A percentile compares a stretch with the other conserved stretches of the same genome.
These are phyloP conservation scores for Clathrospora elynae DNA, from an alignment of 2,329 filamentous ascomycete species.

Conservation along the genomic window DNA sequence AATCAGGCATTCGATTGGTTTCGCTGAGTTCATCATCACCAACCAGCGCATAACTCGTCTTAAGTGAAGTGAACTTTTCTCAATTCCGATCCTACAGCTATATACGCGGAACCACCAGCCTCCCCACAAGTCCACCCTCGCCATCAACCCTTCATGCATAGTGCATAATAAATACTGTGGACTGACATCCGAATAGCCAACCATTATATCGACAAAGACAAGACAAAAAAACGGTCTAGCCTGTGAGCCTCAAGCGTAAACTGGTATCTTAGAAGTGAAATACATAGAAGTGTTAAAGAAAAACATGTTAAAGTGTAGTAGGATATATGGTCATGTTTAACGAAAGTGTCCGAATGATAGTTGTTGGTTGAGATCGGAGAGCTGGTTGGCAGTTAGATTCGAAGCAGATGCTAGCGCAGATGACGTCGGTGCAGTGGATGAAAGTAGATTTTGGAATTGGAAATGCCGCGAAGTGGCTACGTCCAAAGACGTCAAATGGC, in stretches of 20 bases:
- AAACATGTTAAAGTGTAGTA: slow-evolving; percentile 39
- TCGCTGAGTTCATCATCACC: neutral
- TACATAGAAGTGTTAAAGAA: slow-evolving; percentile 31
- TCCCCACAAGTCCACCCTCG: slow-evolving; percentile 35
- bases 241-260: slow-evolving; percentile 36
- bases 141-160: slow-evolving; percentile 21
- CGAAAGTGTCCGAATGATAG: slow-evolving; percentile 46
- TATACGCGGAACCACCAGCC: slow-evolving; percentile 35
- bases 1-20: neutral
- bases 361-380: slow-evolving; percentile 23
- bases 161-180: slow-evolving; percentile 32
- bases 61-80: slow-evolving; percentile 31
- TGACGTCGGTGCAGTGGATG: slow-evolving; percentile 9
- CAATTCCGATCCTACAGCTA: slow-evolving; percentile 36
- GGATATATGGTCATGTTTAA: slow-evolving; percentile 36
- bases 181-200: slow-evolving; percentile 23
- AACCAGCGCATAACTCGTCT: neutral
- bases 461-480: slow-evolving; percentile 26
- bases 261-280: slow-evolving; percentile 52
- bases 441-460: slow-evolving; percentile 12
- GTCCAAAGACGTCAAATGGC: slow-evolving; percentile 16
- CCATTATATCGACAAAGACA: slow-evolving; percentile 24
- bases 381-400: slow-evolving; percentile 18
- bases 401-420: slow-evolving; percentile 24
- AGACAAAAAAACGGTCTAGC: slow-evolving; percentile 44